These are phyloP conservation scores for Anethum foeniculum DNA, from an alignment of 140 eudicot species.

Conservation along the genomic window DNA sequence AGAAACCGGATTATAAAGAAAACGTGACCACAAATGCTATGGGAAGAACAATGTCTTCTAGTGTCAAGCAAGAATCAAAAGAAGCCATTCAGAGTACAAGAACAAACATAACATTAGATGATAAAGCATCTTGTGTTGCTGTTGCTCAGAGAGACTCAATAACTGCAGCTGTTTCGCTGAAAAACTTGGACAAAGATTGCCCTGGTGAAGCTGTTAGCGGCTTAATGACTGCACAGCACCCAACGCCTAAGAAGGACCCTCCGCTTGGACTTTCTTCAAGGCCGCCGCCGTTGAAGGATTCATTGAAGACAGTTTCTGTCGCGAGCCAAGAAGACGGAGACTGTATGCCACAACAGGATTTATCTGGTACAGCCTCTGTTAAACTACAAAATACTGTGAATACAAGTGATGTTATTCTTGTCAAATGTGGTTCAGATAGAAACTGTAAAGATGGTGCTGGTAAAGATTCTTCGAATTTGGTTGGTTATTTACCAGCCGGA, in stretches of 20 bases:
- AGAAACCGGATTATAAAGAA: conserved; percentile 40
- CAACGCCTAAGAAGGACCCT: conserved; percentile 15
- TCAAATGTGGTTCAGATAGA: background rate
- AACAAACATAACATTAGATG: conserved; percentile 20
- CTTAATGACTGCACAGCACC: background rate
- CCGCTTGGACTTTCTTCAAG: conserved; percentile 3
- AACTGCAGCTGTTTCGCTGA: background rate
- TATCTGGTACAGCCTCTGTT: background rate
- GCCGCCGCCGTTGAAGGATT: background rate
- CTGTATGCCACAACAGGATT: background rate
- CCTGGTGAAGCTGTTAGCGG: background rate
- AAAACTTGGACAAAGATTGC: background rate
- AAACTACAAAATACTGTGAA: background rate
- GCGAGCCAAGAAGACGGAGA: conserved; percentile 2
- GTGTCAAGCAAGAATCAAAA: conserved; percentile 21
- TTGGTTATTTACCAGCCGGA: background rate
- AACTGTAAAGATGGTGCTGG: conserved; percentile 13
- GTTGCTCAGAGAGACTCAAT: conserved; percentile 26
- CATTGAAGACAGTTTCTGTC: background rate
- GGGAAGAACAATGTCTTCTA: conserved; percentile 20
- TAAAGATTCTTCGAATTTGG: background rate
- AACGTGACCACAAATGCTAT: conserved; percentile 28
- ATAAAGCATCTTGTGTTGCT: conserved; percentile 20
- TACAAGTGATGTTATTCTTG: background rate
- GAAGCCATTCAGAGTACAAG: conserved; percentile 18